phyloP scores from a whole-genome alignment of 2,329 filamentous ascomycete species.

The Clarireedia homoeocarpa region DNA sequence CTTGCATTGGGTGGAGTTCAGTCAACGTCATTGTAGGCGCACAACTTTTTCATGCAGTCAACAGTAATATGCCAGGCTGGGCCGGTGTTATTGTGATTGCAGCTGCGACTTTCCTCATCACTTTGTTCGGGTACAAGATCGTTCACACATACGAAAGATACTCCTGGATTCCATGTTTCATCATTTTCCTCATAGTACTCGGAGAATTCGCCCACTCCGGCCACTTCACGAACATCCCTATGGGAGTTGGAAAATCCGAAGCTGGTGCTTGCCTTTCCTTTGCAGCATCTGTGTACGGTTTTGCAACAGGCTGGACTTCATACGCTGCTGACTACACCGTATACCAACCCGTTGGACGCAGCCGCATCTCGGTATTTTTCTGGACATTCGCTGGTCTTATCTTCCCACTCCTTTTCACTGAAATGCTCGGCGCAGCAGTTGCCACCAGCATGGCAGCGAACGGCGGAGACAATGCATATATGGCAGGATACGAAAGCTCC shows the following conservation, averaged over 20 bases:
- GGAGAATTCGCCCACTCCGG: slow-evolving; percentile 61
- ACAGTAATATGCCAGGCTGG: slow-evolving; percentile 58
- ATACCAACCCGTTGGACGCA: slow-evolving; percentile 60
- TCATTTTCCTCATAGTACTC: slow-evolving; percentile 65
- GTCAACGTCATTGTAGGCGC: slow-evolving; percentile 76
- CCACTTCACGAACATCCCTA: slow-evolving; percentile 53
- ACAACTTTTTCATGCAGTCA: slow-evolving; percentile 69
- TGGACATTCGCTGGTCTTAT: slow-evolving; percentile 64
- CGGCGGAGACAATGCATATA: slow-evolving; percentile 45
- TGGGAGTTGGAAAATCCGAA: slow-evolving; percentile 50
- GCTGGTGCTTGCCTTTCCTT: slow-evolving; percentile 57
- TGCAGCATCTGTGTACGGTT: slow-evolving; percentile 57
- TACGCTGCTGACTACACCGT: slow-evolving; percentile 75
- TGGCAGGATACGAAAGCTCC: slow-evolving; percentile 44
- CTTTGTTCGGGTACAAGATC: slow-evolving; percentile 67
- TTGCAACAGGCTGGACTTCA: slow-evolving; percentile 65
- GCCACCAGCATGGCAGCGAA: slow-evolving; percentile 55
- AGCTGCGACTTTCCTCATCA: slow-evolving; percentile 57
- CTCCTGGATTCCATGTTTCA: slow-evolving; percentile 64
- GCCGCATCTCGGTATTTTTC: slow-evolving; percentile 55
- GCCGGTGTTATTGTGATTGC: slow-evolving; percentile 71
- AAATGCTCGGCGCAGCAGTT: slow-evolving; percentile 65
- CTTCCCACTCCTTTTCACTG: slow-evolving; percentile 63
- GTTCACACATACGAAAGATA: slow-evolving; percentile 72
- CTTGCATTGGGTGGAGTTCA: slow-evolving; percentile 67